Conservation (phyloP, 1,284 basidiomycete genomes). For the Microbotryum scabiosae region DNA sequence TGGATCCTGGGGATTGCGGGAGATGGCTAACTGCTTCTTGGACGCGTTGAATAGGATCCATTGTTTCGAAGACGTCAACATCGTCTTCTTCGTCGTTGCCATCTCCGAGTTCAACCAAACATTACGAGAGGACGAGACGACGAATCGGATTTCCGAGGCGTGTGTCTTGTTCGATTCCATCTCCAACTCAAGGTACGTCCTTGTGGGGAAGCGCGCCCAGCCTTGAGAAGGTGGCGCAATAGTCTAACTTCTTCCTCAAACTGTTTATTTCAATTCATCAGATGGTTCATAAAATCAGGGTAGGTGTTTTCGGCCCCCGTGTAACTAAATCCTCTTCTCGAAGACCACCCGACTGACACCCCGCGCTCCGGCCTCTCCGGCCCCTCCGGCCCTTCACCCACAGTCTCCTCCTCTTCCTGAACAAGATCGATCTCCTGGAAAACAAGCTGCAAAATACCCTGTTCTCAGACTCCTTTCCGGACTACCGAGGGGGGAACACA, state of each 20-base stretch:
- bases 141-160: constrained; percentile 20
- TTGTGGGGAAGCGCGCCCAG: neutral
- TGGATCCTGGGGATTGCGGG: too few relatives aligned
- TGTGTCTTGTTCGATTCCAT: constrained; percentile 23
- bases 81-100: constrained; percentile 28
- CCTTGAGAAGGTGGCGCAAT: constrained; percentile 16
- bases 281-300: neutral
- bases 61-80: constrained; percentile 29
- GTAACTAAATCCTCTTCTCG: too few relatives aligned
- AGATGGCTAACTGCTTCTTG: neutral
- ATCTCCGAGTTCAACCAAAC: constrained; percentile 24
- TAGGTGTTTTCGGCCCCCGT: too few relatives aligned
- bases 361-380: too few relatives aligned
- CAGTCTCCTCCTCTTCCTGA: constrained; percentile 22
- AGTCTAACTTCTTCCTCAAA: constrained; percentile 1
- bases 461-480: constrained; percentile 23
- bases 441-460: constrained; percentile 52
- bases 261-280: neutral
- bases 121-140: constrained; percentile 19
- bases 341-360: neutral
- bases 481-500: constrained; percentile 20
- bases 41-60: constrained; percentile 4
- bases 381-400: too few relatives aligned
- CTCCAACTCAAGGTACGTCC: constrained; percentile 8
- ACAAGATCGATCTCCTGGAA: constrained; percentile 72